These are phyloP conservation scores for Isabelozyma heimii DNA, from an alignment of 805 yeast genomes.

Conservation along the genomic window DNA sequence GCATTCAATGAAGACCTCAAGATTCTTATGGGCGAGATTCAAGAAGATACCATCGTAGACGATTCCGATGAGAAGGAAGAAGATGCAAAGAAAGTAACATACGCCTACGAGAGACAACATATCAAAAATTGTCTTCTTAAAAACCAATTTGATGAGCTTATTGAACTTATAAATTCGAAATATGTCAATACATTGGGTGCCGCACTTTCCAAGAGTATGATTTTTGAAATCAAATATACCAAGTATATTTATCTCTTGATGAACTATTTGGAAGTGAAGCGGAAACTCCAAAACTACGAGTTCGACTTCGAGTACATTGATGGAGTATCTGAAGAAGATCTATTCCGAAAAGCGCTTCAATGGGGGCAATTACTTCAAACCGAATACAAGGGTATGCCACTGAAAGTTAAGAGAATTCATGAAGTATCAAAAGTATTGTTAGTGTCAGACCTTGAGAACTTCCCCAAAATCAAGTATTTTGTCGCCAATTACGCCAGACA, in stretches of 20 bases:
- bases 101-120: slow-evolving; percentile 22
- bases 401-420: slow-evolving; percentile 9
- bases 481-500: slow-evolving; percentile 19
- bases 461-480: slow-evolving; percentile 16
- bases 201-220: slow-evolving; percentile 10
- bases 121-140: slow-evolving; percentile 18
- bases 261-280: slow-evolving; percentile 15
- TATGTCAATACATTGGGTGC: slow-evolving; percentile 12
- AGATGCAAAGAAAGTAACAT: slow-evolving; percentile 11
- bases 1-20: slow-evolving; percentile 31
- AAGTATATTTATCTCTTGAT: slow-evolving; percentile 21
- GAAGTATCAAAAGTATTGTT: slow-evolving; percentile 20
- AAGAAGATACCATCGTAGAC: slow-evolving; percentile 2
- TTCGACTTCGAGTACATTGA: slow-evolving; percentile 11
- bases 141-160: slow-evolving; percentile 21
- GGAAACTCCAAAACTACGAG: slow-evolving; percentile 10
- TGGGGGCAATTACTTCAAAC: slow-evolving; percentile 15
- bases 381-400: slow-evolving; percentile 7
- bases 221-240: slow-evolving; percentile 25
- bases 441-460: slow-evolving; percentile 18
- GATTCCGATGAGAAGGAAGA: slow-evolving; percentile 7
- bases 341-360: slow-evolving; percentile 15
- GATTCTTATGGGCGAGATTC: slow-evolving; percentile 15
- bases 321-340: slow-evolving; percentile 6
- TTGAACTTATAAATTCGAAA: slow-evolving; percentile 16